A percentile compares a stretch with the other conserved stretches of the same genome.
Conservation (phyloP, 78 protist genomes). For the Trichosphaerium sp. region DNA sequence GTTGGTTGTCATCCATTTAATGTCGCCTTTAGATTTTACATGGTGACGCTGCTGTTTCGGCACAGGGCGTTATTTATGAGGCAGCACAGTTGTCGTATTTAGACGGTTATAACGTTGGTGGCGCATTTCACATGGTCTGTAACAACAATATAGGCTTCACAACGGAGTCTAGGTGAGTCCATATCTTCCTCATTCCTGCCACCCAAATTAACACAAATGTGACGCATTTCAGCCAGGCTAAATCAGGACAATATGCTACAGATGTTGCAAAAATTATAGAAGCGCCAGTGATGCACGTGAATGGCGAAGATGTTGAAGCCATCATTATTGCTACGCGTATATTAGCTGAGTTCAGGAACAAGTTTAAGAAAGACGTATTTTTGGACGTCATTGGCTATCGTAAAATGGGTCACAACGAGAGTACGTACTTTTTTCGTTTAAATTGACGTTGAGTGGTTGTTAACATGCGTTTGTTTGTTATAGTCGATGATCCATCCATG, state of each 20-base stretch:
- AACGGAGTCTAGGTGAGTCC: constrained; percentile 25
- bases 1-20: too few species aligned
- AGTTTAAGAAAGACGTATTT: constrained; percentile 71
- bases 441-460: too few species aligned
- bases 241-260: constrained; percentile 52
- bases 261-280: constrained; percentile 60
- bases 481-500: constrained; percentile 86
- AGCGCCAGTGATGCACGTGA: constrained; percentile 86
- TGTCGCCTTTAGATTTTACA: too few species aligned
- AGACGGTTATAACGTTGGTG: constrained; percentile 53
- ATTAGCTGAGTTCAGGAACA: constrained; percentile 58
- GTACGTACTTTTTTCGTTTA: too few species aligned
- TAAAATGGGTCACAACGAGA: constrained; percentile 84
- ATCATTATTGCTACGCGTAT: constrained; percentile 39
- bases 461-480: too few species aligned
- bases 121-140: constrained; percentile 76
- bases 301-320: constrained; percentile 73
- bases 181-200: too few species aligned
- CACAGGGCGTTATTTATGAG: constrained; percentile 87
- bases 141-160: constrained; percentile 91
- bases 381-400: constrained; percentile 79
- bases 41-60: constrained; percentile 92
- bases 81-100: constrained; percentile 55
- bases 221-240: too few species aligned
- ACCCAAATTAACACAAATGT: too few species aligned